Evolutionary conservation across 345 rosid genomes (phyloP).

Genomic region (Cochlearia excelsa): DNA sequence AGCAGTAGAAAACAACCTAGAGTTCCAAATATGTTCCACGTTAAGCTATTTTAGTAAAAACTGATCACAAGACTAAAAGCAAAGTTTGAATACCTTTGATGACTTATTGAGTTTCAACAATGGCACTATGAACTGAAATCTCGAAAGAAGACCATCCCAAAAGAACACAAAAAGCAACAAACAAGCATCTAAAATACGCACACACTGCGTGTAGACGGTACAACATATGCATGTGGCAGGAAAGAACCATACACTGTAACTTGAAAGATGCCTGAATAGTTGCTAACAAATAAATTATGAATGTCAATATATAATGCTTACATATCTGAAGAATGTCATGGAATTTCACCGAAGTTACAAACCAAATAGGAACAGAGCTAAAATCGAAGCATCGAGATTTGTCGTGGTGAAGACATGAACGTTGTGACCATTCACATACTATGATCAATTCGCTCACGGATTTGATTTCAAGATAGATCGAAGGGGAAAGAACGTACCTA

Average conservation of each 20-base stretch:
- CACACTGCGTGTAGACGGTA: constrained; percentile 79
- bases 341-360: neutral
- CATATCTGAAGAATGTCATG: neutral
- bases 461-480: constrained; percentile 7
- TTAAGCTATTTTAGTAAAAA: neutral
- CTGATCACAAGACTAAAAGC: neutral
- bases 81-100: constrained; percentile 52
- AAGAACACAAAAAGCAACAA: constrained; percentile 70
- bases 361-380: neutral
- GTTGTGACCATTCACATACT: too few species aligned
- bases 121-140: constrained; percentile 78
- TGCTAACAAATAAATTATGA: constrained; percentile 2
- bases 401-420: too few species aligned
- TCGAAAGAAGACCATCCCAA: constrained; percentile 75
- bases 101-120: constrained; percentile 64
- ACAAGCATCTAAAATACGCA: constrained; percentile 81
- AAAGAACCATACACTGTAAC: constrained; percentile 83
- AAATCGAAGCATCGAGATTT: too few species aligned
- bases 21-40: constrained; percentile 2
- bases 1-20: constrained; percentile 91
- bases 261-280: constrained; percentile 61
- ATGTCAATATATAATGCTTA: neutral
- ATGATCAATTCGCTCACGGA: too few species aligned
- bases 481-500: constrained; percentile 43
- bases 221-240: constrained; percentile 73